Conservation (phyloP, 208 protist species). For the Porcisia deanei region DNA sequence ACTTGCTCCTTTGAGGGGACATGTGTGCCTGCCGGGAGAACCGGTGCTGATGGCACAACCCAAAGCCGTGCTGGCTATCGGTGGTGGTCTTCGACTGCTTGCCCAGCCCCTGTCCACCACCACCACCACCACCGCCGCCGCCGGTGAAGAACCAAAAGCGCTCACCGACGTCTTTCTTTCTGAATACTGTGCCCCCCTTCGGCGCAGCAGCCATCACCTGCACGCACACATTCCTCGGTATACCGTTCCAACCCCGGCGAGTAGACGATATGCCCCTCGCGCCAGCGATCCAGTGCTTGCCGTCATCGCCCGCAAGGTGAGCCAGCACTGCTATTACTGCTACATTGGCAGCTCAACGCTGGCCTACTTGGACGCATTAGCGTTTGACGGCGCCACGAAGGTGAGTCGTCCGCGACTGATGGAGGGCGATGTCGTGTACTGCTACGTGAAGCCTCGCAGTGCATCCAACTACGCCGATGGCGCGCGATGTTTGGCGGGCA, state of each 20-base stretch:
- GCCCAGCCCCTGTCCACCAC: constrained; percentile 5
- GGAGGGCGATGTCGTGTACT: constrained; percentile 82
- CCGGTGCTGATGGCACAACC: constrained; percentile 53
- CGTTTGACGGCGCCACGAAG: constrained; percentile 89
- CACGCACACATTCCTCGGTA: constrained; percentile 41
- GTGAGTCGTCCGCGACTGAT: constrained; percentile 63
- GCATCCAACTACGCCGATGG: constrained; percentile 28
- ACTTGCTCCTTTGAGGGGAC: constrained; percentile 48
- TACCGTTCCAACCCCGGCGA: constrained; percentile 48
- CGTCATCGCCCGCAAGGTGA: constrained; percentile 52
- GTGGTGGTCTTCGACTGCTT: constrained; percentile 57
- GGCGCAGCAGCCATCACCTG: constrained; percentile 26
- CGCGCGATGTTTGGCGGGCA: background rate
- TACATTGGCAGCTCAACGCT: constrained; percentile 51
- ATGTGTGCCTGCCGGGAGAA: constrained; percentile 87
- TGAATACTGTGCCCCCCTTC: constrained; percentile 62
- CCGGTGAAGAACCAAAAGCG: background rate
- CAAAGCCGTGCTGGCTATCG: constrained; percentile 58
- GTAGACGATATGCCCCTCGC: constrained; percentile 55
- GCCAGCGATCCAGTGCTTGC: constrained; percentile 75
- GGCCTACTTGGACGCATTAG: constrained; percentile 67
- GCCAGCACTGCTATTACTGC: constrained; percentile 63
- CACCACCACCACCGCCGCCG: background rate
- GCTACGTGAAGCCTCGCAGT: constrained; percentile 52
- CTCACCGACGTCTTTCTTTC: constrained; percentile 44